Base-by-base conservation (phyloP, 495 filamentous ascomycete genomes). In the Amphirosellinia nigrospora region DNA sequence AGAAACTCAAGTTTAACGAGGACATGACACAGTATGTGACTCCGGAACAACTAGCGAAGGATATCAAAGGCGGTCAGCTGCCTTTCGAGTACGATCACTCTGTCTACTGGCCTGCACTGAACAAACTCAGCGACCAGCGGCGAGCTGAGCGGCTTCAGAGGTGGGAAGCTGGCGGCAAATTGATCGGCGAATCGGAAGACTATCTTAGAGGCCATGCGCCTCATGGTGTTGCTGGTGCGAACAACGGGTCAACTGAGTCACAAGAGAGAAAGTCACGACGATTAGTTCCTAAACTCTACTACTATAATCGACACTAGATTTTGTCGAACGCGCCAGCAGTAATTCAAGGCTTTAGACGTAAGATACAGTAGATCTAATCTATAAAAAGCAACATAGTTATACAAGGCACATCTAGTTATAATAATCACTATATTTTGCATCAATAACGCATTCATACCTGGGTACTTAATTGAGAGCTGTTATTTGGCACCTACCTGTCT, bases 1-100 rank as follows among this genome's bases (percentile, higher is more conserved):
- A 96, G 71, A 99, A 99, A 84, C 87, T 99, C 75, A 93, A 92
- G 77, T 98, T 97, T 85, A 97, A 97, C 81, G 92, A 96, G 74
- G 91, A 97, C 73, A 86, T 96, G 80, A 81, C 84, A 69, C 81
- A 91, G 56, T 90, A 92, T 73, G 91, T 98, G 13, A 94, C 94
- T 7, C 75, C 88, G 8, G 82, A 87, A 72, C 94, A 97, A 66
- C 86, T 99, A 46, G 89, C 94, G 89, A 88, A 86, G 70, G 82
- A 87, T 63, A 86, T 87, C 71, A 70, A 78, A 38, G 89, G 88
- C 70, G 90, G 90, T 32, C 82, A 89, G 61, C 81, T 89, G 39
- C 81, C 94, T 43, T 99, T 98, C 74, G 88, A 90, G 75, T 99
- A 99, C 77, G 89, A 96, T 69, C 96, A 99, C 79, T 75, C 85